Evolutionary conservation across 805 yeast genomes (phyloP), one percentile per base, ranked within the genome.

Genomic region (Starmerella geochares): DNA sequence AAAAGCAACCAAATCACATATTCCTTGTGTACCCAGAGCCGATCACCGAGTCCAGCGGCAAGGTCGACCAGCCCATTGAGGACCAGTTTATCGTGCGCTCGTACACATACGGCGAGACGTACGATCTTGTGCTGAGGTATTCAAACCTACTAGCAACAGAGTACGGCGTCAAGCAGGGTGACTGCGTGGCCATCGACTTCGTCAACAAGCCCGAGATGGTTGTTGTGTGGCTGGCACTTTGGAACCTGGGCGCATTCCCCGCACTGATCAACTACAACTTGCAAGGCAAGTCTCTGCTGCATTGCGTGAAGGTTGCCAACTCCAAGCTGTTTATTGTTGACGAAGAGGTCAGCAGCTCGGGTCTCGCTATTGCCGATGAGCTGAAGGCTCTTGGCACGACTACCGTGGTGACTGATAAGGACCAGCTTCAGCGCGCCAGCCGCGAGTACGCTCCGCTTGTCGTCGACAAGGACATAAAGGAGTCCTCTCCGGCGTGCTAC

Each of bases 201-300:
- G 81, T 84, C 60, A 88, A 88, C 66, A 86, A 83, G 62, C 95
- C 95, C 2, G 69, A 86, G 54, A 85, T 84, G 59, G 66, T 88
- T 14, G 73, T 87, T 48, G 62, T 83, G 36, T 85, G 95, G 94
- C 72, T 84, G 48, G 83, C 95, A 0, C 67, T 83, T 43, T 88
- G 96, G 96, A 84, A 86, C 60, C 72, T 88, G 48, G 96, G 96
- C 38, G 95, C 95, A 0, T 65, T 74, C 8, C 96, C 96, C 0
- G 87, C 95, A 0, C 83, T 90, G 58, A 68, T 90, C 60, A 88
- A 88, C 67, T 85, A 80, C 68, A 88, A 87, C 64, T 72, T 82
- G 44, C 71, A 74, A 47, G 87, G 86, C 23, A 72, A 74, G 46
- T 83, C 95, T 1, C 72, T 88, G 56, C 77, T 78, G 13, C 96